Base-by-base conservation (phyloP, 306 rosid species). In the Coriaria nepalensis region DNA sequence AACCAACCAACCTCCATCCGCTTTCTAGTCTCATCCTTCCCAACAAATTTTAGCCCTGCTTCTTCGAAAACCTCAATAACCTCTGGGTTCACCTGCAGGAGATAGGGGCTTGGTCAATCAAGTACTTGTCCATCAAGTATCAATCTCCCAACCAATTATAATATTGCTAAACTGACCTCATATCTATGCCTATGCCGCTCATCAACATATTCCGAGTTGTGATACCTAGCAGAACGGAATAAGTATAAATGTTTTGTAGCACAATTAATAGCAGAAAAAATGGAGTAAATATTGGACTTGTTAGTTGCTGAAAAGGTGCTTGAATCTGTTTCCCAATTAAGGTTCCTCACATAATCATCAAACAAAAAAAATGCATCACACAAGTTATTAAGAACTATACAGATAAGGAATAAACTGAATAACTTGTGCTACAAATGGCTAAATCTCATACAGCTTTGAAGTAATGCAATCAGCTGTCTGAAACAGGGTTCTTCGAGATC, bases 151-250 rank as follows among this genome's bases (percentile, higher is more conserved):
- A 20, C 29, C 40, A 53, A 65, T 33, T 12, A 57, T 55, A 51
- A 20, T 20, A 20, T 20, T 35, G 51, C 39, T 50, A 20, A 54
- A 41, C 61, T 49, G 69, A 92, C 96, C 93, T 92, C 98, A 6
- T 92, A 92, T 85, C 98, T 92, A 50, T 85, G 98, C 33, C 96
- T 78, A 78, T 92, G 98, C 10, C 98, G 71, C 65, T 85, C 98
- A 56, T 85, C 98, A 71, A 92, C 85, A 43, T 82, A 70, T 70
- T 71, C 77, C 2, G 96, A 75, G 63, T 74, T 92, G 32, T 72
- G 68, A 35, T 92, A 92, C 79, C 98, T 92, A 59, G 41, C 45
- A 74, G 65, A 67, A 40, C 49, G 56, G 47, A 37, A 35, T 35
- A 29, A 35, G 52, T 50, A 44, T 35, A 36, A 56, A 36, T 6